A percentile compares a stretch with the other conserved stretches of the same genome.
phyloP scores from a whole-genome alignment of 164 flowering plant genomes.

The Santalum album region DNA sequence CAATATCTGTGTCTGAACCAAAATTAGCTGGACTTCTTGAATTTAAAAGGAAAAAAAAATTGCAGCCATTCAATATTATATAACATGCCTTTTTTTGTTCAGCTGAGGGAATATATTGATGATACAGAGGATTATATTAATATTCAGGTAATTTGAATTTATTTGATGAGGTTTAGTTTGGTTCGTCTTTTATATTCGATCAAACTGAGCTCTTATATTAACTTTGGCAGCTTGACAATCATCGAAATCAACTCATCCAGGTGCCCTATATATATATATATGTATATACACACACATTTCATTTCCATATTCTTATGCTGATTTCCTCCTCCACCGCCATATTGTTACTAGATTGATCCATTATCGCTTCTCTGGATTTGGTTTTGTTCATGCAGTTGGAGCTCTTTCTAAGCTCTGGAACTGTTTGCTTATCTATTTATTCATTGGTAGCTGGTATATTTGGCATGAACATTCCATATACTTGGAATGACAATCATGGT shows the following conservation, averaged over 20 bases:
- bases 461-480: slow-evolving; percentile 90
- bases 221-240: slow-evolving; percentile 82
- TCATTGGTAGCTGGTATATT: slow-evolving; percentile 82
- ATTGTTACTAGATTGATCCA: neutral
- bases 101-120: slow-evolving; percentile 41
- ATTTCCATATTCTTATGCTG: neutral
- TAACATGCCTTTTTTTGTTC: too few species aligned
- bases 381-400: slow-evolving; percentile 53
- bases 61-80: too few species aligned
- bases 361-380: neutral
- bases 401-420: slow-evolving; percentile 83
- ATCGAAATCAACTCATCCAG: slow-evolving; percentile 96
- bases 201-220: neutral
- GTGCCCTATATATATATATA: slow-evolving; percentile 21
- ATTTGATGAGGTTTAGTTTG: neutral
- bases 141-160: slow-evolving; percentile 10
- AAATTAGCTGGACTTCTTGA: too few species aligned
- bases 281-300: too few species aligned
- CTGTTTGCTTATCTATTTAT: slow-evolving; percentile 68
- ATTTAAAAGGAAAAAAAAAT: too few species aligned
- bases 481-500: slow-evolving; percentile 69
- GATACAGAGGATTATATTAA: slow-evolving; percentile 45
- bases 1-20: too few species aligned
- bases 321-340: neutral
- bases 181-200: neutral